These are phyloP conservation scores for Fusarium sp. DNA, from an alignment of 2,329 filamentous ascomycete genomes.

Conservation along the genomic window DNA sequence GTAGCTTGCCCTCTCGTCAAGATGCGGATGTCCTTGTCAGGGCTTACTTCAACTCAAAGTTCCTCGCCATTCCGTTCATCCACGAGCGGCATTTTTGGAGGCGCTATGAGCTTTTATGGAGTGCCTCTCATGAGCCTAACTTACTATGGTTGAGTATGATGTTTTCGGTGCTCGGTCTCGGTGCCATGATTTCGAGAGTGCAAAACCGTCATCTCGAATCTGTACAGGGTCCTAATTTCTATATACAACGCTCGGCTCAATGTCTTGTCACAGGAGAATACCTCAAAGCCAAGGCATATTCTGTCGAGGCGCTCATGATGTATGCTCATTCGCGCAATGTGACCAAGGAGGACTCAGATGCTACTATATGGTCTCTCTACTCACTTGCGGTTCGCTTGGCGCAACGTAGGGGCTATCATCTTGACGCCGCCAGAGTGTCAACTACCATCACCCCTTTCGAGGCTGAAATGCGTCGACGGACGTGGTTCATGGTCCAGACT, in stretches of 20 bases:
- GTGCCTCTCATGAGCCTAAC: slow-evolving; percentile 52
- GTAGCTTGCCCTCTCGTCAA: slow-evolving; percentile 51
- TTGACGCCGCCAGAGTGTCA: slow-evolving; percentile 58
- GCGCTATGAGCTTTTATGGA: slow-evolving; percentile 62
- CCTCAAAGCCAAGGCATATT: slow-evolving; percentile 57
- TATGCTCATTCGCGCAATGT: slow-evolving; percentile 58
- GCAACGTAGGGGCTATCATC: slow-evolving; percentile 64
- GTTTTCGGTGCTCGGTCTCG: slow-evolving; percentile 60
- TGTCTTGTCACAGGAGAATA: slow-evolving; percentile 63
- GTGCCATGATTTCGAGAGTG: slow-evolving; percentile 51
- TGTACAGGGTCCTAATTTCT: slow-evolving; percentile 48
- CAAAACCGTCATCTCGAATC: slow-evolving; percentile 43
- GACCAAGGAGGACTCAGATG: slow-evolving; percentile 56
- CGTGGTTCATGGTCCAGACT: slow-evolving; percentile 61
- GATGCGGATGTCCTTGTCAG: slow-evolving; percentile 53
- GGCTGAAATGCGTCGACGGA: slow-evolving; percentile 62
- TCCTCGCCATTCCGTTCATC: slow-evolving; percentile 53
- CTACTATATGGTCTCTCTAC: slow-evolving; percentile 61
- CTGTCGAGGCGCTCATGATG: slow-evolving; percentile 63
- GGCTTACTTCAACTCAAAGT: slow-evolving; percentile 56
- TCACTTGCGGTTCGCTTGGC: slow-evolving; percentile 61
- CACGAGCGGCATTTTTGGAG: slow-evolving; percentile 60
- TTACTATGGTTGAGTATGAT: slow-evolving; percentile 64
- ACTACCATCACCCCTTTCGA: slow-evolving; percentile 59
- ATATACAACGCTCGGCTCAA: slow-evolving; percentile 54